Evolutionary conservation across 2,329 filamentous ascomycete species (phyloP).

Genomic region (Rhynchosporium graminicola): DNA sequence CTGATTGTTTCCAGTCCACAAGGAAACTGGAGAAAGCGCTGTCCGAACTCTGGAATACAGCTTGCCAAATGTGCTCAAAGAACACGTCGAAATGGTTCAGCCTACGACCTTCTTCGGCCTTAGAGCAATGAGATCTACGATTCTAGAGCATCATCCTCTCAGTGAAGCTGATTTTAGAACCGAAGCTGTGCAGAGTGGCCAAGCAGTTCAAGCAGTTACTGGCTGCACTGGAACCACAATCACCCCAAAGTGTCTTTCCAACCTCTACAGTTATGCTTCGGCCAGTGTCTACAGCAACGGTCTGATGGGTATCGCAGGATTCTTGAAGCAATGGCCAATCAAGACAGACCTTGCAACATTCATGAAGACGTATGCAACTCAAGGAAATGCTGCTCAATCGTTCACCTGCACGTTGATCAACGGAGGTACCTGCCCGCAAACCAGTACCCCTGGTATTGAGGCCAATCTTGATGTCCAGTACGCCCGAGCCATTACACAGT

Average conservation of each 20-base stretch:
- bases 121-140: conserved; percentile 37
- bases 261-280: conserved; percentile 36
- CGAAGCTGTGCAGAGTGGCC: conserved; percentile 15
- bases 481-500: conserved; percentile 55
- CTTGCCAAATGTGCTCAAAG: conserved; percentile 54
- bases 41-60: conserved; percentile 38
- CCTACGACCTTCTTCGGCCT: conserved; percentile 60
- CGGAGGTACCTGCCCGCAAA: conserved; percentile 38
- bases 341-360: conserved; percentile 36
- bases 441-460: conserved; percentile 43
- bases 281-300: conserved; percentile 30
- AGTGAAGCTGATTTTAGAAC: conserved; percentile 11
- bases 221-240: conserved; percentile 35
- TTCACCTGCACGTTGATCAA: conserved; percentile 39
- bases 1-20: conserved; percentile 26
- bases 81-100: conserved; percentile 60
- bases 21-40: conserved; percentile 24
- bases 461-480: conserved; percentile 62
- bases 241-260: conserved; percentile 37
- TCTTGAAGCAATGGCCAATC: conserved; percentile 36
- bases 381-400: conserved; percentile 38
- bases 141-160: conserved; percentile 21
- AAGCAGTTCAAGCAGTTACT: conserved; percentile 30
- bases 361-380: conserved; percentile 33
- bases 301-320: conserved; percentile 37